Base-by-base conservation (phyloP, 208 protist genomes). In the Crithidia mellificae region DNA sequence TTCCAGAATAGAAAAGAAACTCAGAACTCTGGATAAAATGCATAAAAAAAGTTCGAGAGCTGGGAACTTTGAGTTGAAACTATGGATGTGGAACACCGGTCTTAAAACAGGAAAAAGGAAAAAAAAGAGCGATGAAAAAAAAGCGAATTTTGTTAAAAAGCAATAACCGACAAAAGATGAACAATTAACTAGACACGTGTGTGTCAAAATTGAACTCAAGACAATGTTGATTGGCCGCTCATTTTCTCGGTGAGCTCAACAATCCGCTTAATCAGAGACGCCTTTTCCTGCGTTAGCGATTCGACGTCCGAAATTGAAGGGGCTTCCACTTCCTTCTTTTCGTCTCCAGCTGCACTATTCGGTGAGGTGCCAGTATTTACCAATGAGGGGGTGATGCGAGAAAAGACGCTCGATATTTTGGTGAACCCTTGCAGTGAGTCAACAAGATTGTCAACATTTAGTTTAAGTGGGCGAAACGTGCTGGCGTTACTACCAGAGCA, bases 391-490 rank as follows among this genome's bases (percentile, higher is more conserved):
- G 29, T 41, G 67, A 82, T 79, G 20, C 71, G 55, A 5, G 49
- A 8, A 44, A 79, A 89, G 11, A 69, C 63, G 55, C 71, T 74
- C 7, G 63, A 44, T 9, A 93, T 54, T 52, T 74, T 77, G 17
- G 75, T 75, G 54, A 93, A 93, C 5, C 68, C 78, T 6, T 65
- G 62, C 53, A 93, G 47, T 30, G 81, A 80, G 36, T 87, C 80
- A 19, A 88, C 75, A 19, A 90, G 61, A 55, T 90, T 93, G 58
- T 90, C 79, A 41, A 88, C 46, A 20, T 73, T 77, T n/a, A 90
- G 44, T 15, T 77, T 76, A 29, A 88, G 53, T 1, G 68, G 49
- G 0, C 46, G 20, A 11, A 50, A 17, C 9, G 41, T 15, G 0
- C 49, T 39, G 9, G 0, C 0, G 7, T 44, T 46, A 12, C 24